Percentiles rank a stretch among this genome's conserved stretches.
Evolutionary conservation across 2,329 filamentous ascomycete species (phyloP).

Genomic region (Fusarium sp.): DNA sequence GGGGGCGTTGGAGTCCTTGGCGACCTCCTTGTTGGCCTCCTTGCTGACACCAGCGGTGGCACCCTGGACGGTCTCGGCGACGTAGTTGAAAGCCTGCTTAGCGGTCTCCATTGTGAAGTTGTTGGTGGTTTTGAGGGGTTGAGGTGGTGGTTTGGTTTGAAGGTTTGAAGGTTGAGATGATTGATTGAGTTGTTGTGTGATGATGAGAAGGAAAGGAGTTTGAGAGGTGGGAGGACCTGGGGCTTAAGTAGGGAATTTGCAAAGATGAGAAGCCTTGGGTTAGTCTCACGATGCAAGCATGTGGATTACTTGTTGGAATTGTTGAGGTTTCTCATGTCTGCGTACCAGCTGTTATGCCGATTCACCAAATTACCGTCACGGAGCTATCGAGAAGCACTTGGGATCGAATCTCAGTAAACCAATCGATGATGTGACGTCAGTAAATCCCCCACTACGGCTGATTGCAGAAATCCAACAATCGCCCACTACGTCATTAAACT

Average conservation of each 20-base stretch:
- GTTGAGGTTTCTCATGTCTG: background rate
- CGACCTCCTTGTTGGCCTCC: conserved; percentile 77
- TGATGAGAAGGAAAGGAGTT: background rate
- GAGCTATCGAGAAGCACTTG: conserved; percentile 18
- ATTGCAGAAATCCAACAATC: conserved; percentile 8
- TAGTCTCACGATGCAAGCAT: conserved; percentile 17
- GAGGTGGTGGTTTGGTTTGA: conserved; percentile 15
- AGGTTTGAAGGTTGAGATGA: conserved; percentile 31
- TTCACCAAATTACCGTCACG: background rate
- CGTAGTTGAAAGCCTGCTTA: conserved; percentile 76
- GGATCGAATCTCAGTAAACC: background rate
- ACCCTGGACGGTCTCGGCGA: conserved; percentile 74
- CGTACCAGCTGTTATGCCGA: conserved; percentile 19
- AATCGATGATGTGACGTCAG: conserved; percentile 35
- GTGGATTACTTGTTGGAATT: background rate
- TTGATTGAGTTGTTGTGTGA: conserved; percentile 31
- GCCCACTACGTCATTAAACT: conserved; percentile 33
- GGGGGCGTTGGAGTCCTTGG: conserved; percentile 70
- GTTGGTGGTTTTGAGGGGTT: conserved; percentile 36
- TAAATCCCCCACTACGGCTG: background rate
- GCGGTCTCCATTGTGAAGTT: conserved; percentile 62
- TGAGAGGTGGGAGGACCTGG: conserved; percentile 14
- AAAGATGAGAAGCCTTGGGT: conserved; percentile 10
- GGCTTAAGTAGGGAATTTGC: conserved; percentile 39
- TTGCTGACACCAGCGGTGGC: conserved; percentile 69